phyloP scores from a whole-genome alignment of 139 green algal genomes.

The Pycnococcus provasolii region DNA sequence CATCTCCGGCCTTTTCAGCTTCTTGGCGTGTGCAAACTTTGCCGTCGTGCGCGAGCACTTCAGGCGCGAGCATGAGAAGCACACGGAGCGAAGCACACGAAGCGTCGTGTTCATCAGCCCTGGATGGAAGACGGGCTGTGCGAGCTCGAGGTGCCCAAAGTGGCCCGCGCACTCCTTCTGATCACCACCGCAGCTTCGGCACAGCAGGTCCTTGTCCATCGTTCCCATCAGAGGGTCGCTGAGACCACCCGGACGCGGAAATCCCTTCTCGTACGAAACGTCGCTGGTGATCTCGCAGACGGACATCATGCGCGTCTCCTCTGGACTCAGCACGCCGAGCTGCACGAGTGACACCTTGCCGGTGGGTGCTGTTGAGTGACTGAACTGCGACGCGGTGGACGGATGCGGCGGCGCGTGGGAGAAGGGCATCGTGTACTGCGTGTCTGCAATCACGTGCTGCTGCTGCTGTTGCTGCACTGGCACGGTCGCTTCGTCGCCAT shows the following conservation, averaged over 20 bases:
- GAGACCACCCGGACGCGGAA: slow-evolving; percentile 75
- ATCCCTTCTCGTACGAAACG: slow-evolving; percentile 83
- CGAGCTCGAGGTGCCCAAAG: slow-evolving; percentile 95
- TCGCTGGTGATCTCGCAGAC: slow-evolving; percentile 31
- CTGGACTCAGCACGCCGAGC: slow-evolving; percentile 87
- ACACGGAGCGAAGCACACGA: slow-evolving; percentile 84
- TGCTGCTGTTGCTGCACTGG: too few relatives aligned
- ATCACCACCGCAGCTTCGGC: slow-evolving; percentile 28
- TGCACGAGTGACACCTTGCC: slow-evolving; percentile 46
- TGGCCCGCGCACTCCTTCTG: slow-evolving; percentile 83
- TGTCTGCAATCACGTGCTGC: too few relatives aligned
- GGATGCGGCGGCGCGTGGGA: too few relatives aligned
- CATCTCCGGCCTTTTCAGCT: slow-evolving; percentile 55
- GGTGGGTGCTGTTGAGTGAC: too few relatives aligned
- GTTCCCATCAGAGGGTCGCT: slow-evolving; percentile 84
- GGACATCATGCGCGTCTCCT: slow-evolving; percentile 67
- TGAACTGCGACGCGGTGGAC: too few relatives aligned
- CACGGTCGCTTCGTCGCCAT: too few relatives aligned
- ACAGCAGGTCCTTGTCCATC: slow-evolving; percentile 49
- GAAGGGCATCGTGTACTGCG: too few relatives aligned
- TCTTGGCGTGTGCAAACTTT: slow-evolving; percentile 52
- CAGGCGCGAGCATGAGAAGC: slow-evolving; percentile 61
- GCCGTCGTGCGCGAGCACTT: slow-evolving; percentile 2
- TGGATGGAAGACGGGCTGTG: slow-evolving; percentile 88
- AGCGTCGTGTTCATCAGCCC: slow-evolving; percentile 92